A percentile compares a stretch with the other conserved stretches of the same genome.
phyloP scores from a whole-genome alignment of 2,329 filamentous ascomycete species.

The Penicillium sp. region DNA sequence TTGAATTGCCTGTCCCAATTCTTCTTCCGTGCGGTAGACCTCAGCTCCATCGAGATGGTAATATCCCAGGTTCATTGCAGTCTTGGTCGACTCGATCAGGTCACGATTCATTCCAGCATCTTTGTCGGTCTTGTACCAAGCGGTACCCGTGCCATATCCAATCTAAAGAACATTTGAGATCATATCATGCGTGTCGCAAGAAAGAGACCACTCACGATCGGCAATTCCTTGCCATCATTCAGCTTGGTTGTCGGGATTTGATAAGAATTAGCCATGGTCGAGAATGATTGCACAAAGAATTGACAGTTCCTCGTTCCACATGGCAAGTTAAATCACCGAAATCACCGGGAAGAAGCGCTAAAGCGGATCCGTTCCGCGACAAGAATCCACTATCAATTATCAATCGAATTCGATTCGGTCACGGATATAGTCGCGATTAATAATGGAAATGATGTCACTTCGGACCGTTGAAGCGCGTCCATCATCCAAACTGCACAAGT shows the following conservation, averaged over 20 bases:
- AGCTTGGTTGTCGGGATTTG: slow-evolving; percentile 47
- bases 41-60: slow-evolving; percentile 60
- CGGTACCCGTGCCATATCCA: slow-evolving; percentile 58
- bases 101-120: slow-evolving; percentile 48
- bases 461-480: slow-evolving; percentile 1
- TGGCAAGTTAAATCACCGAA: background rate
- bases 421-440: slow-evolving; percentile 16
- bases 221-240: slow-evolving; percentile 52
- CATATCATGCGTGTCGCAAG: no score
- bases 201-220: slow-evolving; percentile 46
- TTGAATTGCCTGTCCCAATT: slow-evolving; percentile 46
- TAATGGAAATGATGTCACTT: slow-evolving; percentile 19
- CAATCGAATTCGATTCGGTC: background rate
- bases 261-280: no score
- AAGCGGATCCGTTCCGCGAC: background rate
- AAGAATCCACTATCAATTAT: no score
- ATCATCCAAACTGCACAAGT: slow-evolving; percentile 1
- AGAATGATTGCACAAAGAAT: no score
- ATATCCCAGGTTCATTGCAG: slow-evolving; percentile 55
- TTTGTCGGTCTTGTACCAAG: slow-evolving; percentile 55
- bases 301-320: background rate
- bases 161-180: slow-evolving; percentile 37
- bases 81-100: slow-evolving; percentile 52
- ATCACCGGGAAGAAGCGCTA: background rate
- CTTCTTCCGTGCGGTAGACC: slow-evolving; percentile 47